Conservation (phyloP, 768 basidiomycete species). For the Pleurotus eryngii region DNA sequence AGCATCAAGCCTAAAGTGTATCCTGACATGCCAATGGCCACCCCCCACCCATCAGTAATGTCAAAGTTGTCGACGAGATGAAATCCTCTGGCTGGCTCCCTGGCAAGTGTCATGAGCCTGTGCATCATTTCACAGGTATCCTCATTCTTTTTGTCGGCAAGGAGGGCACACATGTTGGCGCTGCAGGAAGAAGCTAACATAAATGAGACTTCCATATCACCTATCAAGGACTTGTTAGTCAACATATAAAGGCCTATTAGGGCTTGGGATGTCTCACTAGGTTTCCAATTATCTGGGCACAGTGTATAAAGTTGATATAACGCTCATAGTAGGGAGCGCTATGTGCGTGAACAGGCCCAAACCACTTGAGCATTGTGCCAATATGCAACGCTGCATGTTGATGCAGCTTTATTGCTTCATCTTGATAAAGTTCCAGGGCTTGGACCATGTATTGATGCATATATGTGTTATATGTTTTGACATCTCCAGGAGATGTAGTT, state of each 20-base stretch:
- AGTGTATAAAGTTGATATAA: conserved; percentile 21
- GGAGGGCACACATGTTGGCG: conserved; percentile 12
- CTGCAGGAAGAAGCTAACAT: conserved; percentile 6
- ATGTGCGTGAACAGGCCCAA: conserved; percentile 25
- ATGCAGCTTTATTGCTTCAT: conserved; percentile 13
- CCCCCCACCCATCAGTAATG: too few species aligned
- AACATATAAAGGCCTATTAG: neutral
- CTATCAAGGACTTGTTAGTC: conserved; percentile 6
- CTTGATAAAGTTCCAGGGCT: conserved; percentile 13
- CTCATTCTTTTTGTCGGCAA: conserved; percentile 9
- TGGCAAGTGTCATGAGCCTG: conserved; percentile 7
- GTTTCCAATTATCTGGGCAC: conserved; percentile 16
- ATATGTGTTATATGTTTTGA: conserved; percentile 16
- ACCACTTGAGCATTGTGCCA: conserved; percentile 11
- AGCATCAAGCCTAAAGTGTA: neutral
- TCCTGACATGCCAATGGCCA: neutral
- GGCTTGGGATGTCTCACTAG: conserved; percentile 10
- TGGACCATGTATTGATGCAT: conserved; percentile 17
- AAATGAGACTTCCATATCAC: conserved; percentile 17
- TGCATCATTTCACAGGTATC: conserved; percentile 6
- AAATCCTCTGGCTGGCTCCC: conserved; percentile 15
- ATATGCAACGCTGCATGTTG: conserved; percentile 23
- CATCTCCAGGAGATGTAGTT: conserved; percentile 12
- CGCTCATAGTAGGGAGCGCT: conserved; percentile 25
- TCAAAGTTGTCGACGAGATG: conserved; percentile 9